These are phyloP conservation scores for Lichina pygmaea DNA, from an alignment of 495 filamentous ascomycete species.

Conservation along the genomic window DNA sequence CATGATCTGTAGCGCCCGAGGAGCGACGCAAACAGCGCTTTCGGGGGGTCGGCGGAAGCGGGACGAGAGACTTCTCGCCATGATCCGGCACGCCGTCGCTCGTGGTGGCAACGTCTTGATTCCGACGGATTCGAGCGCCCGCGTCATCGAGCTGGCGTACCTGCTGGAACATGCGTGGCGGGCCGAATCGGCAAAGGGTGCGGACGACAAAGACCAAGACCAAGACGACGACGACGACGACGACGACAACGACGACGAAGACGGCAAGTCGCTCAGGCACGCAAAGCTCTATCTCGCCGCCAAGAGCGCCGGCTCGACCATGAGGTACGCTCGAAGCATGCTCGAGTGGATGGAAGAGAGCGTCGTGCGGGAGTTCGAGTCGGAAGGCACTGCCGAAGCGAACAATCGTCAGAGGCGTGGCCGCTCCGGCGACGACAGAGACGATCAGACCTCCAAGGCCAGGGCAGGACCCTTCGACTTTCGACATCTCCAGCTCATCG, in stretches of 20 bases:
- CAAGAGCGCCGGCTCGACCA: conserved; percentile 50
- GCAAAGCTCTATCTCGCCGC: conserved; percentile 63
- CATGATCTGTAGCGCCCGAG: conserved; percentile 66
- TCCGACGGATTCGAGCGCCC: conserved; percentile 79
- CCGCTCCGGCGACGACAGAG: conserved; percentile 10
- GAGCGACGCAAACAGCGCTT: conserved; percentile 42
- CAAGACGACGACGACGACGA: conserved; percentile 10
- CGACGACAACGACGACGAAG: conserved; percentile 9
- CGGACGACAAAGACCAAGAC: conserved; percentile 14
- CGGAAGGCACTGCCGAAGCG: conserved; percentile 16
- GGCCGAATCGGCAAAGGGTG: conserved; percentile 21
- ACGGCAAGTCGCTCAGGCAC: conserved; percentile 24
- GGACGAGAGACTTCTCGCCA: conserved; percentile 61
- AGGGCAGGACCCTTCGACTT: conserved; percentile 65
- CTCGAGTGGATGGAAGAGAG: conserved; percentile 97
- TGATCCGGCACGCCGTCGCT: conserved; percentile 46
- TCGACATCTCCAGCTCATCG: conserved; percentile 54
- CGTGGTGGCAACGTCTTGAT: conserved; percentile 86
- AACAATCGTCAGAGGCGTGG: conserved; percentile 9
- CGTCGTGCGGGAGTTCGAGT: conserved; percentile 76
- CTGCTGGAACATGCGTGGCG: conserved; percentile 80
- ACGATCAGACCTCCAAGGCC: conserved; percentile 8
- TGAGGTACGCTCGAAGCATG: conserved; percentile 80
- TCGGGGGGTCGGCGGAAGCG: conserved; percentile 47
- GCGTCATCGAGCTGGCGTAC: conserved; percentile 82